These are phyloP conservation scores for Cercospora beticola DNA, from an alignment of 2,329 filamentous ascomycete genomes.

Conservation along the genomic window DNA sequence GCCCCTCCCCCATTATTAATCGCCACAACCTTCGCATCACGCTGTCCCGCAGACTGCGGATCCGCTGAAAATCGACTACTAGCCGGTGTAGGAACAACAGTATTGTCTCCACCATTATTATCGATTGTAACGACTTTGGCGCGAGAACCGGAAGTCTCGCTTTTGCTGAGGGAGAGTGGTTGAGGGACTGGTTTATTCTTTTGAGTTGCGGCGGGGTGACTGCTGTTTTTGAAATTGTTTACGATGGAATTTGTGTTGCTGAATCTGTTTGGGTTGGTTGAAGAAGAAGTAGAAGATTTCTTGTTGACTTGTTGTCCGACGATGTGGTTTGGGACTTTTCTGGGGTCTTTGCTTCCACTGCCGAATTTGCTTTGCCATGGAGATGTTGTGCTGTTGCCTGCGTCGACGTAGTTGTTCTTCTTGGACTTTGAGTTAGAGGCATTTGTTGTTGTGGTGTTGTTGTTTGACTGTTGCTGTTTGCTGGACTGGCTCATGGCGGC, in stretches of 20 bases:
- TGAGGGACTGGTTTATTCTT: background rate
- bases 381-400: constrained; percentile 1
- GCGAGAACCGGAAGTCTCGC: background rate
- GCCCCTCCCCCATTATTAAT: background rate
- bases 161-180: background rate
- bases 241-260: background rate
- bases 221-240: background rate
- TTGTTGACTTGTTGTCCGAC: background rate
- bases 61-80: background rate
- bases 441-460: background rate
- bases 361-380: background rate
- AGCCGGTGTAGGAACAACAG: background rate
- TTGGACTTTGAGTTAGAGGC: background rate
- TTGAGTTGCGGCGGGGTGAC: background rate
- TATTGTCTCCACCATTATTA: background rate
- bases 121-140: constrained; percentile 7
- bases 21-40: background rate
- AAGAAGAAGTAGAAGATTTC: background rate
- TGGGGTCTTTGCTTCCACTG: background rate
- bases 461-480: background rate
- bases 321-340: background rate
- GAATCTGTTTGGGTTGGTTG: background rate
- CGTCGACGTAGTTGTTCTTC: constrained; percentile 4
- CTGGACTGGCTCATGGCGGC: background rate
- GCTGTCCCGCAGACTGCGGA: background rate